Conservation (phyloP, 1,284 basidiomycete genomes). For the Moesziomyces globuligerus region DNA sequence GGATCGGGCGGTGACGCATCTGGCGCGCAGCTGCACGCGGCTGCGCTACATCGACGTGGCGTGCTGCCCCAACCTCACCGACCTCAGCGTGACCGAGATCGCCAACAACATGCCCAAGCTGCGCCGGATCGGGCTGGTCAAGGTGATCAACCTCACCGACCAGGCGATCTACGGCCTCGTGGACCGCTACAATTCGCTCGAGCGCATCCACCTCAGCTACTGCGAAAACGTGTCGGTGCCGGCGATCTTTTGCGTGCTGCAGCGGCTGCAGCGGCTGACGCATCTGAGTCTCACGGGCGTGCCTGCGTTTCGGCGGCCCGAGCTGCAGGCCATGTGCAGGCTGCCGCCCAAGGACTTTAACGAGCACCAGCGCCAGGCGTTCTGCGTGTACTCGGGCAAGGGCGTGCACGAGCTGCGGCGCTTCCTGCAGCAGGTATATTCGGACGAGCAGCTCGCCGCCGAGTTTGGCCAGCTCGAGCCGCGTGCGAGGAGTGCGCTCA, state of each 20-base stretch:
- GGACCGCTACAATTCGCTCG: conserved; percentile 76
- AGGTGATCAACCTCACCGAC: conserved; percentile 89
- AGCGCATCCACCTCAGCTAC: conserved; percentile 95
- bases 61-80: conserved; percentile 90
- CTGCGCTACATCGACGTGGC: conserved; percentile 96
- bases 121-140: conserved; percentile 91
- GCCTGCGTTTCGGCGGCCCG: conserved; percentile 83
- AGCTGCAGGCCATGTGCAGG: conserved; percentile 90
- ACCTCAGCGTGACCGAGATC: conserved; percentile 92
- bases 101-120: conserved; percentile 85
- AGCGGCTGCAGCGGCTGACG: conserved; percentile 85
- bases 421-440: conserved; percentile 67
- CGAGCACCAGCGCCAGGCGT: conserved; percentile 85
- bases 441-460: conserved; percentile 39
- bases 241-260: conserved; percentile 88
- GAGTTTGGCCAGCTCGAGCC: conserved; percentile 51
- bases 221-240: conserved; percentile 94
- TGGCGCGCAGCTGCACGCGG: conserved; percentile 89
- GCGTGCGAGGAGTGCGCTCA: conserved; percentile 32
- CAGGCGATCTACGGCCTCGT: conserved; percentile 88
- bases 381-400: conserved; percentile 95
- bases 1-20: conserved; percentile 83
- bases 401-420: conserved; percentile 85
- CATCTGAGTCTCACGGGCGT: conserved; percentile 98
- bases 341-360: conserved; percentile 90